phyloP scores from a whole-genome alignment of 306 rosid species.

The Parietaria judaica region DNA sequence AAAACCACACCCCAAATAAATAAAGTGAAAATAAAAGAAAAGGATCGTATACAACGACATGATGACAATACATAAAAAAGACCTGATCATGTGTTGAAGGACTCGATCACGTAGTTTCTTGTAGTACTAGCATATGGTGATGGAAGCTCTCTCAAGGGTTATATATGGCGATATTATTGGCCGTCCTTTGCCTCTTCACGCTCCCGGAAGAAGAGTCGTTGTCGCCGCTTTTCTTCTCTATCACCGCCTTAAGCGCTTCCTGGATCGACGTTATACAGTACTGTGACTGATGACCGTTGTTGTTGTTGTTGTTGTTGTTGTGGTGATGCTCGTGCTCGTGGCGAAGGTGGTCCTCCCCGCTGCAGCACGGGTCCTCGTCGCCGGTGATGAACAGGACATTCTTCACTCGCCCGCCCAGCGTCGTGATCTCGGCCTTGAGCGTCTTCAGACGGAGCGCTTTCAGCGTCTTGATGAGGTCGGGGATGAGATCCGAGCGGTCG shows the following conservation, averaged over 20 bases:
- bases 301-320: slow-evolving; percentile 5
- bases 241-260: slow-evolving; percentile 75
- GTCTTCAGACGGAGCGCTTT: slow-evolving; percentile 56
- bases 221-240: slow-evolving; percentile 59
- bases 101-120: not conserved
- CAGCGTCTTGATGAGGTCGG: slow-evolving; percentile 67
- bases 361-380: slow-evolving; percentile 39
- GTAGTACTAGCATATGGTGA: too few relatives aligned
- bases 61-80: slow-evolving; percentile 27
- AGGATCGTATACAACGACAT: not conserved
- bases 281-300: slow-evolving; percentile 26
- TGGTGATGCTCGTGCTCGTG: slow-evolving; percentile 7
- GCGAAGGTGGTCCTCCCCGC: slow-evolving; percentile 19
- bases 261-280: slow-evolving; percentile 62
- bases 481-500: slow-evolving; percentile 72
- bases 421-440: slow-evolving; percentile 73
- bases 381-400: slow-evolving; percentile 67
- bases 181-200: slow-evolving; percentile 82
- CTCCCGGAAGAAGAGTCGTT: slow-evolving; percentile 51
- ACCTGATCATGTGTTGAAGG: slow-evolving; percentile 20
- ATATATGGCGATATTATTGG: slow-evolving; percentile 35
- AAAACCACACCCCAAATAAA: not conserved
- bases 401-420: slow-evolving; percentile 71
- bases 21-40: not conserved
- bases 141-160: slow-evolving; percentile 28